Evolutionary conservation across 768 basidiomycete genomes (phyloP), one percentile per base, ranked within the genome.

Genomic region (Mycena crocata): DNA sequence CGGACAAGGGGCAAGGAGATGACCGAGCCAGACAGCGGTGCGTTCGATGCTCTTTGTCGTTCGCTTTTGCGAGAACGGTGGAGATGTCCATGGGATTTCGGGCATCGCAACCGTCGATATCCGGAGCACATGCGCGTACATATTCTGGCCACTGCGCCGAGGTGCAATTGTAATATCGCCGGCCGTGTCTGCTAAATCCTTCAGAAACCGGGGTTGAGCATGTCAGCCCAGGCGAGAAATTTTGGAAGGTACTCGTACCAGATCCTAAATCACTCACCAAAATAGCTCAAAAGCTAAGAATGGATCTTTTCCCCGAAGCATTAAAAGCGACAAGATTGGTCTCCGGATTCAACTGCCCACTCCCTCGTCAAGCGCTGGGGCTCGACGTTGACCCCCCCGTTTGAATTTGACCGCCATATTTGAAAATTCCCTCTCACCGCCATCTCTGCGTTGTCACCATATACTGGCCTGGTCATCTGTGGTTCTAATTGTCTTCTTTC

Each of bases 11-110:
- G 79, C 77, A 2, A 94, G 81, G 1, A 93, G 66, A 35, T 84
- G 80, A 0, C 83, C 77, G 0, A 94, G 77, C 94, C 94, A 95
- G 0, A 83, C 77, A 0, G 81, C 73, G 3, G 89, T 89, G 30
- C 93, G 84, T 46, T 93, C 90, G 57, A 94, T 84, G 72, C 90
- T 90, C 74, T 94, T 95, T 30, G 86, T 89, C 7, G 90, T 76
- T 3, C 94, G 87, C 68, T 92, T 94, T 73, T 95, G 94, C 5
- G 93, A 94, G 66, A 88, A 85, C 0, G 91, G 87, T 0, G 87
- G 85, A 4, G 80, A 67, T 0, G 90, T 90, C 73, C 86, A 88
- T 0, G 93, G 91, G 0, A 82, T 88, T 62, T 95, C 93, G 1
- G 87, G 83, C 19, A 95, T 82, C 0, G 93, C 89, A 54, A 93